Conservation (phyloP, 371 early-diverging fungal genomes). For the Haplosporangium sp. region DNA sequence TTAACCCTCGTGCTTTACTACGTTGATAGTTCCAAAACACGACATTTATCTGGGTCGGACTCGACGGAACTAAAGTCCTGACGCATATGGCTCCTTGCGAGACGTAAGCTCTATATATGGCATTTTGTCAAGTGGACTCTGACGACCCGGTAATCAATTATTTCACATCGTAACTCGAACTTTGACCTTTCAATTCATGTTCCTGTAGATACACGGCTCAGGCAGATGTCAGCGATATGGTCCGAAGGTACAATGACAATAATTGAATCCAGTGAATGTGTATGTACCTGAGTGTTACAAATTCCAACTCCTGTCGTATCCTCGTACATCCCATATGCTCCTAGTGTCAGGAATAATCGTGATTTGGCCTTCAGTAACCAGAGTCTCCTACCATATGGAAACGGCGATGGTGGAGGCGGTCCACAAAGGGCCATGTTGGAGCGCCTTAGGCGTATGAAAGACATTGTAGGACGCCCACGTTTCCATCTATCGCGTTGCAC, state of each 20-base stretch:
- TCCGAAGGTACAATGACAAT: slow-evolving; percentile 26
- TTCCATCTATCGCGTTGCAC: no score
- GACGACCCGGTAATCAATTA: no score
- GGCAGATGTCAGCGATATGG: slow-evolving; percentile 67
- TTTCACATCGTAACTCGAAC: no score
- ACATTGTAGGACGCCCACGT: slow-evolving; percentile 59
- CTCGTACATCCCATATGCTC: not conserved
- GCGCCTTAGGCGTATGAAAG: slow-evolving; percentile 77
- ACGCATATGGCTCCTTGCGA: slow-evolving; percentile 63
- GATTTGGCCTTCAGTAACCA: slow-evolving; percentile 86
- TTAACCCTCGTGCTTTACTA: not conserved
- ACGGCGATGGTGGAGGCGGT: slow-evolving; percentile 98
- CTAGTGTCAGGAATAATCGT: slow-evolving; percentile 81
- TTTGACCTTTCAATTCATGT: not conserved
- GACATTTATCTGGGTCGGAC: slow-evolving; percentile 85
- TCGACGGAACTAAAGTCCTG: slow-evolving; percentile 59
- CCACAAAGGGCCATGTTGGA: slow-evolving; percentile 90
- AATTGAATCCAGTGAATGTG: not conserved
- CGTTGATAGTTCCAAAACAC: slow-evolving; percentile 85
- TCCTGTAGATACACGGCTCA: slow-evolving; percentile 67
- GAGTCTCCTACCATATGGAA: slow-evolving; percentile 89
- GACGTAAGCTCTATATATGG: slow-evolving; percentile 38
- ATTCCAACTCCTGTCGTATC: no score
- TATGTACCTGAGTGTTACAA: no score
- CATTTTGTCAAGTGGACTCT: no score